Evolutionary conservation across 2,329 filamentous ascomycete genomes (phyloP).

Genomic region (Alternaria triticimaculans): DNA sequence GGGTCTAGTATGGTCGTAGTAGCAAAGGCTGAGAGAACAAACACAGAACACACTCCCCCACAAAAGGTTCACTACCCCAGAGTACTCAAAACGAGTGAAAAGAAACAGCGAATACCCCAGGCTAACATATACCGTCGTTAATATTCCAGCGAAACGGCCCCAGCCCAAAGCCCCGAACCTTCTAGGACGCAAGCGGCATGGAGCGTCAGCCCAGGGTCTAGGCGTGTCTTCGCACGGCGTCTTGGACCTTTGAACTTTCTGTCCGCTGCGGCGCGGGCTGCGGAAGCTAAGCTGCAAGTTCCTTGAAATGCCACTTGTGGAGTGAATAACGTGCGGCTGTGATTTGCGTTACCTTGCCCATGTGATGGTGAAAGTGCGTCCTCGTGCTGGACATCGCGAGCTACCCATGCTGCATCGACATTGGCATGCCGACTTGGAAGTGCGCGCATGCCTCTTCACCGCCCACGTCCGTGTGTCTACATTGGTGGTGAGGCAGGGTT

Average conservation of each 20-base stretch:
- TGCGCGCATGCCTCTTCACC: neutral
- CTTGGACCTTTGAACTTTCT: neutral
- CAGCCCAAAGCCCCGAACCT: neutral
- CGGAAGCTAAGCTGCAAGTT: neutral
- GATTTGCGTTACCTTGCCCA: neutral
- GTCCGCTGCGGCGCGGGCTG: neutral
- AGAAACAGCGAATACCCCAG: neutral
- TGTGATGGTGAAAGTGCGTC: neutral
- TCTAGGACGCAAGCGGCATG: neutral
- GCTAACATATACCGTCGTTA: neutral
- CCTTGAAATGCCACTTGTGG: neutral
- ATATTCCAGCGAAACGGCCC: neutral
- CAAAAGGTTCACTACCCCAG: neutral
- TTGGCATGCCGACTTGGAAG: neutral
- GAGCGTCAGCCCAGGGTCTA: conserved; percentile 1
- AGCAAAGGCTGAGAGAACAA: neutral
- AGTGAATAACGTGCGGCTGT: neutral
- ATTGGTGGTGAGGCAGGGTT: neutral
- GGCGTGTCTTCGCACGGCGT: conserved; percentile 1
- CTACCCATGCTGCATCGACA: neutral
- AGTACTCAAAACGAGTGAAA: neutral
- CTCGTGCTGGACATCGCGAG: neutral
- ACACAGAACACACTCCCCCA: neutral
- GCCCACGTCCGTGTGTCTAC: neutral
- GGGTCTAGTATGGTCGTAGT: neutral